Conservation (phyloP, 1,139 yeast species). For the Zygosaccharomyces pseudobailii region DNA sequence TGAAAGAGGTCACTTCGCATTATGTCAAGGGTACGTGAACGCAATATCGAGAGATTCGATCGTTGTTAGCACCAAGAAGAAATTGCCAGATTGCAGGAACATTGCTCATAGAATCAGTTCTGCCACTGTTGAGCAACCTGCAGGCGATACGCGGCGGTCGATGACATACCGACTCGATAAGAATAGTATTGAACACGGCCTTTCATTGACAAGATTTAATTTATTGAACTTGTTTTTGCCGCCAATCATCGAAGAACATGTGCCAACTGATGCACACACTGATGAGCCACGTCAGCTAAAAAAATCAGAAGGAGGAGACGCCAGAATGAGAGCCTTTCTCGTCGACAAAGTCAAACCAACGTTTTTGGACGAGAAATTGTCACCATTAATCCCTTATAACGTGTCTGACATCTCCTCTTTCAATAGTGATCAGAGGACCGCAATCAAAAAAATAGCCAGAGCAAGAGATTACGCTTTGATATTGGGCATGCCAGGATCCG, state of each 20-base stretch:
- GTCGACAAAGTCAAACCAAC: constrained; percentile 55
- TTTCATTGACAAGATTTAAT: constrained; percentile 74
- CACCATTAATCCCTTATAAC: constrained; percentile 29
- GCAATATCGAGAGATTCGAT: constrained; percentile 37
- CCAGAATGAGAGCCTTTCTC: constrained; percentile 48
- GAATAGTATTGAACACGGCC: constrained; percentile 71
- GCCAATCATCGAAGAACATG: constrained; percentile 16
- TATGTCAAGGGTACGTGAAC: constrained; percentile 58
- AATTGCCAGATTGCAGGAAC: constrained; percentile 43
- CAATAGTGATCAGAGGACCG: constrained; percentile 66
- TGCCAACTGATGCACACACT: constrained; percentile 14
- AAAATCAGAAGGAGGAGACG: constrained; percentile 46
- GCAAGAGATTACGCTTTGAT: constrained; percentile 75
- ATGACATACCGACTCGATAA: constrained; percentile 63
- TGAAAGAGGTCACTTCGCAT: constrained; percentile 70
- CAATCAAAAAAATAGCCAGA: constrained; percentile 58
- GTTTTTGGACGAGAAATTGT: constrained; percentile 28
- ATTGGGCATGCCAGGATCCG: constrained; percentile 98
- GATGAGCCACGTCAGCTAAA: constrained; percentile 16
- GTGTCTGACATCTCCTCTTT: constrained; percentile 29
- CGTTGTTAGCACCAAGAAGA: constrained; percentile 46
- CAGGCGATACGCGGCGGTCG: constrained; percentile 16
- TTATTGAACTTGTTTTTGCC: constrained; percentile 59
- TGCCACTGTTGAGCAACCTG: constrained; percentile 3
- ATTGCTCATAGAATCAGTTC: constrained; percentile 5